Base-by-base conservation (phyloP, 768 basidiomycete species). In the Boletus coccyginus region DNA sequence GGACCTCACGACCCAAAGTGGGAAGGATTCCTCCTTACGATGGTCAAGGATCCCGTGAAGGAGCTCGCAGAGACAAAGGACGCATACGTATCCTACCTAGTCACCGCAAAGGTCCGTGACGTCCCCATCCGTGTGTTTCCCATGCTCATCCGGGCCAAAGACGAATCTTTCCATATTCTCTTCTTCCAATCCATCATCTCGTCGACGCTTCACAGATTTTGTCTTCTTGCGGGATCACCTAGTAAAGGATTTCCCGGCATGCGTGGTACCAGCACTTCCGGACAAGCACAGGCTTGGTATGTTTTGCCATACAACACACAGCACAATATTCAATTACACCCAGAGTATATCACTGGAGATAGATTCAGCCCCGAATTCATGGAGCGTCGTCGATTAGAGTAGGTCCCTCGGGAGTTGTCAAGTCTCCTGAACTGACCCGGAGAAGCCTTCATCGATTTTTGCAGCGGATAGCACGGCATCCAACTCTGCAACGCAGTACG, bases 261-360 rank as follows among this genome's bases (percentile, higher is more conserved):
- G 94, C 66, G 94, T 99, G n/a, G 92, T 98, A 0, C 95, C 97
- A 29, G 92, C 92, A 10, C 80, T 99, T 45, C 97, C 97, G 8
- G 94, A 94, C 73, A 99, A 98, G 73, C 97, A 98, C 67, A 81
- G 97, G 51, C 75, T 98, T 67, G 96, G 96, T 97, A 60, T 44
- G 89, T 77, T 47, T 46, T 16, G 7, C 27, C 32, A 53, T 19
- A 24, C 14, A 32, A 39, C 47, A n/a, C 3, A 47, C 17, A 32
- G 31, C 4, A 38, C 41, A 7, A 9, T 38, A 42, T 50, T 62
- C 43, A 65, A 41, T 57, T 46, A 40, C 24, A 27, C 35, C 36
- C 62, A 97, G 97, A 98, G 73, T 99, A 99, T 69, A 83, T 99
- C 53, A 98, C 96, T 29, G 97, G 97, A 13, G 97, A 98, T 73